phyloP scores from a whole-genome alignment of 1,284 basidiomycete genomes.

The Moesziomyces parantarcticus region DNA sequence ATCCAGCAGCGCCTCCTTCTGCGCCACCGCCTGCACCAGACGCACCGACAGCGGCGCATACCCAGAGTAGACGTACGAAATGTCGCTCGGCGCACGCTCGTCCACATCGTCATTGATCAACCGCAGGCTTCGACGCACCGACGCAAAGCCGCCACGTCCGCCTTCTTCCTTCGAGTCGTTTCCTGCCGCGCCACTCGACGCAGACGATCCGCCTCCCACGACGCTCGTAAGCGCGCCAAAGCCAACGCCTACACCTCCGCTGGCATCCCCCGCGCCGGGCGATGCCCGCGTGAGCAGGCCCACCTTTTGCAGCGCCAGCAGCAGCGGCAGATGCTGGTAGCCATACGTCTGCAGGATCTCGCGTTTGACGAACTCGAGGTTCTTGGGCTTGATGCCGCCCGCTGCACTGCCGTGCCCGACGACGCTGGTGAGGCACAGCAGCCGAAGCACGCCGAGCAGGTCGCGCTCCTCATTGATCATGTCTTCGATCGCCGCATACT shows the following conservation, averaged over 20 bases:
- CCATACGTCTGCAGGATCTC: constrained; percentile 96
- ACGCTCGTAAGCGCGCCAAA: constrained; percentile 35
- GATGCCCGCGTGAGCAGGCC: constrained; percentile 72
- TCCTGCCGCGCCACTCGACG: constrained; percentile 3
- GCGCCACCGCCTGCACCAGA: constrained; percentile 88
- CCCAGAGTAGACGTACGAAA: constrained; percentile 94
- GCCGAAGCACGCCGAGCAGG: constrained; percentile 71
- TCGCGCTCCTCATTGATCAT: constrained; percentile 57
- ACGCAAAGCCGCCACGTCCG: constrained; percentile 73
- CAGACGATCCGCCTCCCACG: constrained; percentile 24
- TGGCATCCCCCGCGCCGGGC: background rate
- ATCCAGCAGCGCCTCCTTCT: constrained; percentile 83
- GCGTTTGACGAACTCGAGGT: constrained; percentile 86
- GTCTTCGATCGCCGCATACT: constrained; percentile 60
- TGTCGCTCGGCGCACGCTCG: constrained; percentile 81
- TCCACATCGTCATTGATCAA: constrained; percentile 89
- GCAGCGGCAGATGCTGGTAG: constrained; percentile 84
- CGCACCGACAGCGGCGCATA: constrained; percentile 93
- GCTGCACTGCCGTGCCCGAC: constrained; percentile 69
- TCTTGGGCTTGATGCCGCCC: constrained; percentile 87
- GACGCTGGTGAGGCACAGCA: constrained; percentile 86
- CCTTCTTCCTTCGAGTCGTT: constrained; percentile 30
- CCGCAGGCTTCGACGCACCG: constrained; percentile 84
- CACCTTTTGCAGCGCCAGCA: constrained; percentile 81
- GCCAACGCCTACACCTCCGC: constrained; percentile 12